Base-by-base conservation (phyloP, 352 stramenopile genomes). In the Phytophthora fragariaefolia region DNA sequence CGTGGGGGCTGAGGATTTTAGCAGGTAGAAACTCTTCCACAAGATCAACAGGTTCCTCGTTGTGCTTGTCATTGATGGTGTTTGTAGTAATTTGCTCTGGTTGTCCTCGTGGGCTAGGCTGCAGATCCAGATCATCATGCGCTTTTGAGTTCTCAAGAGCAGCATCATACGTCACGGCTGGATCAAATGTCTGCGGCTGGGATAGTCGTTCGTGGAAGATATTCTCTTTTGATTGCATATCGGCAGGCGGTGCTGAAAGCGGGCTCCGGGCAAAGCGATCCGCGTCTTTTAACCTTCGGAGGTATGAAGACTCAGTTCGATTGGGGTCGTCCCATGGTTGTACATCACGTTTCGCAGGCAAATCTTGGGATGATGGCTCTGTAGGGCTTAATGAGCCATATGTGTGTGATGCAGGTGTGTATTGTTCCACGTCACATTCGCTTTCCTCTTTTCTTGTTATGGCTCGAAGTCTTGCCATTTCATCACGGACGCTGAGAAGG, bases 391-490 rank as follows among this genome's bases (percentile, higher is more conserved):
- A 24, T 2, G 22, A 22, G 47, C 58, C 47, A 27, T 56, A 4
- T 26, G 45, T 4, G 36, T 38, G 30, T 1, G 13, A 32, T 6
- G 23, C 26, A 2, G 17, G 27, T 0, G 28, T 20, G 10, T 20
- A n/a, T 15, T 13, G 20, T 38, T 59, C 23, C 4, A 51, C 3
- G 6, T 46, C 38, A 20, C 45, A 22, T 34, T 13, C 56, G 13
- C 24, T 36, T 17, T 73, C 55, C 1, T 55, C 58, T 6, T 32
- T 54, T 59, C 42, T 55, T 47, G 71, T 79, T 13, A 27, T 30
- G 23, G 43, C 59, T 28, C 68, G 71, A 65, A 82, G 71, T 23
- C 63, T 55, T 20, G 36, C 49, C 45, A 77, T 69, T 50, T 71
- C 50, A 20, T 69, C 27, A n/a, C 58, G 58, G 51, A 80, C 50